These are phyloP conservation scores for Lavandula angustifolia DNA, from an alignment of 257 asterid genomes.

Conservation along the genomic window DNA sequence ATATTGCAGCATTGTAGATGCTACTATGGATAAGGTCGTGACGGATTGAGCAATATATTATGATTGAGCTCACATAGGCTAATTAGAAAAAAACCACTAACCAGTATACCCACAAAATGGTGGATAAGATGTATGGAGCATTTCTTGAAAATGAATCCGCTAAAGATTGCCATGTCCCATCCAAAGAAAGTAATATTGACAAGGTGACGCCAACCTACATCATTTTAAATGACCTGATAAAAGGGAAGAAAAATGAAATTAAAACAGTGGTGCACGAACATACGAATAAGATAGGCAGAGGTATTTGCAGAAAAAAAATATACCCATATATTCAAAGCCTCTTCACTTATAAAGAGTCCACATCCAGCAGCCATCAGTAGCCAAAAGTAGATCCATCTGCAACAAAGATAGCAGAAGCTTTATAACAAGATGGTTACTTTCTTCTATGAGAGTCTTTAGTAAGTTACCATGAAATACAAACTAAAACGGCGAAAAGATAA, in stretches of 20 bases:
- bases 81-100: constrained; percentile 36
- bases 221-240: constrained; percentile 41
- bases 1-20: constrained; percentile 7
- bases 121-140: constrained; percentile 69
- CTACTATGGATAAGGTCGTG: neutral
- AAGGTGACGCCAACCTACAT: constrained; percentile 80
- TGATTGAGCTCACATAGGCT: constrained; percentile 13
- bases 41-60: constrained; percentile 6
- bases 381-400: constrained; percentile 94
- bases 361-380: constrained; percentile 90
- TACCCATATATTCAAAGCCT: constrained; percentile 91
- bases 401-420: constrained; percentile 30
- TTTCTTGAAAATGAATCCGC: constrained; percentile 68
- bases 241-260: constrained; percentile 21
- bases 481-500: neutral
- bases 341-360: constrained; percentile 86
- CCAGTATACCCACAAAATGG: constrained; percentile 87
- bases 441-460: neutral
- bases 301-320: constrained; percentile 47
- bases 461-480: neutral
- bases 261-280: constrained; percentile 33
- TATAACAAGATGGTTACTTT: neutral
- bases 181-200: constrained; percentile 68
- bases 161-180: constrained; percentile 80
- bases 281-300: constrained; percentile 38